Percentiles rank a stretch among this genome's conserved stretches.
phyloP scores from a whole-genome alignment of 352 stramenopile genomes.

The Peronospora farinosa region DNA sequence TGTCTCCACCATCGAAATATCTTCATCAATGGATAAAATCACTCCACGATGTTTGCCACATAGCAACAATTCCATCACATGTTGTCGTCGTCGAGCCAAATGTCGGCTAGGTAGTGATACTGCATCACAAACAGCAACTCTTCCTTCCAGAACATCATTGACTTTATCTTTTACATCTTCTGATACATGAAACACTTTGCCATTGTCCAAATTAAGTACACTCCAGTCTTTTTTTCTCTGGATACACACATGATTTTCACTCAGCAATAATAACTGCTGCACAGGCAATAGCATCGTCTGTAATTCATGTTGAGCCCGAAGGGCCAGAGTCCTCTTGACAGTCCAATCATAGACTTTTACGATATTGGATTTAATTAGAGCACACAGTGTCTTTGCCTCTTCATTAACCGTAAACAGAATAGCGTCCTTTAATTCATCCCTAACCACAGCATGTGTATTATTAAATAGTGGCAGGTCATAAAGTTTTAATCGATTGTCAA shows the following conservation, averaged over 20 bases:
- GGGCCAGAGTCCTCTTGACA: slow-evolving; percentile 38
- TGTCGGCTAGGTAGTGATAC: slow-evolving; percentile 38
- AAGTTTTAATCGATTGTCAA: slow-evolving; percentile 52
- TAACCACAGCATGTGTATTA: slow-evolving; percentile 26
- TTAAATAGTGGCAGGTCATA: slow-evolving; percentile 54
- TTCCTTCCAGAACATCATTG: slow-evolving; percentile 25
- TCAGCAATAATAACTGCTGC: slow-evolving; percentile 52
- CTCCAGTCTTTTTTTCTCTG: slow-evolving; percentile 58
- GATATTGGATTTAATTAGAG: slow-evolving; percentile 54
- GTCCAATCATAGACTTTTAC: slow-evolving; percentile 77
- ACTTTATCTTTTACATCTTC: slow-evolving; percentile 19
- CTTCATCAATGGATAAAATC: slow-evolving; percentile 40
- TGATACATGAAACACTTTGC: slow-evolving; percentile 30
- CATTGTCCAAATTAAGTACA: slow-evolving; percentile 62
- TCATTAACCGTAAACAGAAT: slow-evolving; percentile 53
- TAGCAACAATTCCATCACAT: slow-evolving; percentile 49
- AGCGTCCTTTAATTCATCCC: slow-evolving; percentile 59
- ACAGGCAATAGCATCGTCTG: slow-evolving; percentile 31
- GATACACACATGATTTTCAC: slow-evolving; percentile 62
- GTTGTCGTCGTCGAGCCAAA: slow-evolving; percentile 21
- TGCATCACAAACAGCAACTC: slow-evolving; percentile 23
- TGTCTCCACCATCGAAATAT: slow-evolving; percentile 2
- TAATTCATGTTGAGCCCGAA: slow-evolving; percentile 59
- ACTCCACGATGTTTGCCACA: slow-evolving; percentile 46
- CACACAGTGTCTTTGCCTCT: slow-evolving; percentile 39